Conservation (phyloP, 2,329 filamentous ascomycete species). For the Cyclaneusma minus region DNA sequence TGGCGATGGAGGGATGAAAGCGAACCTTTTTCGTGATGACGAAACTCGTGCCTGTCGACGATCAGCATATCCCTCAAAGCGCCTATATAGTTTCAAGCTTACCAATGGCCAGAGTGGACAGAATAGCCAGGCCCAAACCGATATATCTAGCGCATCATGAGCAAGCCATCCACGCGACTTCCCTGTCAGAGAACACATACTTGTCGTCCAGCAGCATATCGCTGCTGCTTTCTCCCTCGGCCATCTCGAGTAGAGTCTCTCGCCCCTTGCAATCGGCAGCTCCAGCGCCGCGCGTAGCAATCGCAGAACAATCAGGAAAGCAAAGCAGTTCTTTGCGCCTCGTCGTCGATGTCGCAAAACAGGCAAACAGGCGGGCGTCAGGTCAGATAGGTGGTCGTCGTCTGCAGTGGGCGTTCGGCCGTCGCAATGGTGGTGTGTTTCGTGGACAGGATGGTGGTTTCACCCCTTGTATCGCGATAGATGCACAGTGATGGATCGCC, state of each 20-base stretch:
- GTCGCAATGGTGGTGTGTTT: too few species aligned
- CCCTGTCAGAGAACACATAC: conserved; percentile 16
- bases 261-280: too few species aligned
- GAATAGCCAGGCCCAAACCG: conserved; percentile 59
- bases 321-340: too few species aligned
- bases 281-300: too few species aligned
- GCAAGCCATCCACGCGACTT: conserved; percentile 4
- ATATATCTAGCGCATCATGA: conserved; percentile 44
- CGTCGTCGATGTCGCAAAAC: too few species aligned
- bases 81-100: conserved; percentile 18
- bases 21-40: conserved; percentile 96
- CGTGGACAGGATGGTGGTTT: too few species aligned
- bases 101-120: conserved; percentile 64
- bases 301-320: too few species aligned
- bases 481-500: too few species aligned
- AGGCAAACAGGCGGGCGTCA: too few species aligned
- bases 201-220: conserved; percentile 28
- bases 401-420: too few species aligned
- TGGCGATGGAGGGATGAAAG: conserved; percentile 7
- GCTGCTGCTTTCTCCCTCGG: conserved; percentile 4
- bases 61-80: conserved; percentile 5
- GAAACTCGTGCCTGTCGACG: conserved; percentile 69
- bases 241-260: conserved; percentile 11
- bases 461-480: too few species aligned
- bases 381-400: too few species aligned